Evolutionary conservation across 148 eudicot species (phyloP).

Genomic region (Camellia granthamiana): DNA sequence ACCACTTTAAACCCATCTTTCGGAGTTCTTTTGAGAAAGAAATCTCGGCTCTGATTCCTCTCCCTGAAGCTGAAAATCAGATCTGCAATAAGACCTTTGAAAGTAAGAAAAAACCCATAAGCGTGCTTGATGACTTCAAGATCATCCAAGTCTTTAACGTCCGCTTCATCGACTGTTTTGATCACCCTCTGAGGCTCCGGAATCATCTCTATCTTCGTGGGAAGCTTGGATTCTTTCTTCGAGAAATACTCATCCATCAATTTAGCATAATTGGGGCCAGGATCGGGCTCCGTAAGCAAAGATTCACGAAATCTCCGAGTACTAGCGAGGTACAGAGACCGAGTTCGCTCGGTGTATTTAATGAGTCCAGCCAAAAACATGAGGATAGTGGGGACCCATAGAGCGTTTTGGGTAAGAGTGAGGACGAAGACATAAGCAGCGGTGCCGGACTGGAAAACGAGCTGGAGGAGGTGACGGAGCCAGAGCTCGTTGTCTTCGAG

Average conservation of each 20-base stretch:
- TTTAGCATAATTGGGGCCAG: constrained; percentile 47
- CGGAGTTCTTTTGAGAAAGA: constrained; percentile 30
- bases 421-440: not conserved
- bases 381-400: not conserved
- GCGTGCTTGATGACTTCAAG: constrained; percentile 29
- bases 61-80: constrained; percentile 45
- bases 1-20: constrained; percentile 47
- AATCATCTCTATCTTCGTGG: constrained; percentile 23
- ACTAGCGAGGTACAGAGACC: not conserved
- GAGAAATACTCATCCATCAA: constrained; percentile 43
- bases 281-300: constrained; percentile 42
- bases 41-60: constrained; percentile 33
- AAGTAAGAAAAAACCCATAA: constrained; percentile 29
- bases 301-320: constrained; percentile 29
- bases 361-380: not conserved
- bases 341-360: not conserved
- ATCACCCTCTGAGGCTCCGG: constrained; percentile 31
- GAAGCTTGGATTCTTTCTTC: constrained; percentile 31
- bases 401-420: not conserved
- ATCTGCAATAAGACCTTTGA: constrained; percentile 50
- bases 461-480: not conserved
- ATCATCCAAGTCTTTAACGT: constrained; percentile 4
- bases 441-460: not conserved
- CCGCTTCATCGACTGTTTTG: constrained; percentile 8
- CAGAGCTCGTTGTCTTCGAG: not conserved